These are phyloP conservation scores for Aureobasidium leucospermi DNA, from an alignment of 2,329 filamentous ascomycete genomes.

Conservation along the genomic window DNA sequence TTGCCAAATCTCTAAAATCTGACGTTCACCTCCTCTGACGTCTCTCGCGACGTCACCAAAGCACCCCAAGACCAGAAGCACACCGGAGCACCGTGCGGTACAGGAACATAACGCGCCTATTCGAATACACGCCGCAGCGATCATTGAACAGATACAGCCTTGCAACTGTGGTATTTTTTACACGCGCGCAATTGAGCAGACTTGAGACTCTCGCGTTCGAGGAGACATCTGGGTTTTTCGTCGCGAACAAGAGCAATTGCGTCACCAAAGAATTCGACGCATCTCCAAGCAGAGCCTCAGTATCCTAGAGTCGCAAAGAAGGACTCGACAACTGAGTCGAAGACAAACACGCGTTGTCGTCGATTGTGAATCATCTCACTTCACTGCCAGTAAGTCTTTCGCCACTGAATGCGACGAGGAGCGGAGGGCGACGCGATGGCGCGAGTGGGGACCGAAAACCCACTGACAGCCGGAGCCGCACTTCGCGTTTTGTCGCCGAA, in stretches of 20 bases:
- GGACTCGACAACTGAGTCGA: background rate
- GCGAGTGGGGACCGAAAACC: constrained; percentile 1
- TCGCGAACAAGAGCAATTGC: background rate
- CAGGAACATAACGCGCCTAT: constrained; percentile 9
- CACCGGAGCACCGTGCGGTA: background rate
- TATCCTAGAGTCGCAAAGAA: background rate
- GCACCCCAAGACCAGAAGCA: background rate
- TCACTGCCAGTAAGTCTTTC: constrained; percentile 3
- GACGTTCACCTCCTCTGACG: too few relatives aligned
- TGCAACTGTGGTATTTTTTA: background rate
- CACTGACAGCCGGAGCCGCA: constrained; percentile 8
- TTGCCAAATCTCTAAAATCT: too few relatives aligned
- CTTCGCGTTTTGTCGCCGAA: background rate
- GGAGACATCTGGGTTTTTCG: background rate
- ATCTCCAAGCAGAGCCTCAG: constrained; percentile 3
- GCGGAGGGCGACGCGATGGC: constrained; percentile 8
- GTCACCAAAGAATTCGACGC: background rate
- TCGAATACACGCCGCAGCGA: constrained; percentile 2
- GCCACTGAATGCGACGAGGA: constrained; percentile 8
- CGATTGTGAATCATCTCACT: background rate
- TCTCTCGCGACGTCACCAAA: background rate
- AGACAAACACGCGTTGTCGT: background rate
- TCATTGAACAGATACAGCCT: background rate
- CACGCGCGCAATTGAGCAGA: background rate
- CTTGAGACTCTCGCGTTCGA: background rate